Evolutionary conservation across 2,329 filamentous ascomycete genomes (phyloP).

Genomic region (Neonectria neomacrospora): DNA sequence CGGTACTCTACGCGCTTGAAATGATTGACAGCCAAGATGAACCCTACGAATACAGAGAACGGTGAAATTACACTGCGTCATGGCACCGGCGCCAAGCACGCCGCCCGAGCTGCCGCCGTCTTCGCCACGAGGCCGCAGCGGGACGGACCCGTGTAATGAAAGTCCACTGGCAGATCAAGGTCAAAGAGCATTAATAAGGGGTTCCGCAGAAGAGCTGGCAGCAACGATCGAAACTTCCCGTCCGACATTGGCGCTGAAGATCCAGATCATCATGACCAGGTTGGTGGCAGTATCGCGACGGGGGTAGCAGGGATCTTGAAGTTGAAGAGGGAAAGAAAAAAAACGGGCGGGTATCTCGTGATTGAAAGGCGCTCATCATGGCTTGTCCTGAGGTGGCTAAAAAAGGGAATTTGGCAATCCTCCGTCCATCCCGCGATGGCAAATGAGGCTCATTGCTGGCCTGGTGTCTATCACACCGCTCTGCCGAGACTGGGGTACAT

Average conservation of each 20-base stretch:
- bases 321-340: neutral
- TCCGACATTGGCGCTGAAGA: conserved; percentile 16
- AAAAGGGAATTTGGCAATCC: neutral
- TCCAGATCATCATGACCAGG: conserved; percentile 25
- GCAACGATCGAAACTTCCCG: conserved; percentile 1
- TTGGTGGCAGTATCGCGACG: neutral
- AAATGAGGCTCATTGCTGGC: conserved; percentile 18
- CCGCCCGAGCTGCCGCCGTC: conserved; percentile 4
- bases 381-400: neutral
- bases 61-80: conserved; percentile 21
- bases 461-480: conserved; percentile 23
- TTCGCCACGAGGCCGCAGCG: conserved; percentile 18
- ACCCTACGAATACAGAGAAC: neutral
- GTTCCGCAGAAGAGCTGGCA: neutral
- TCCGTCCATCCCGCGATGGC: conserved; percentile 2
- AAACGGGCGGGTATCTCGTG: conserved; percentile 11
- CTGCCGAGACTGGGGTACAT: conserved; percentile 14
- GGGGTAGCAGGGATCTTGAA: conserved; percentile 1
- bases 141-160: conserved; percentile 12
- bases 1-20: neutral
- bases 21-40: neutral
- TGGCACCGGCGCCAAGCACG: conserved; percentile 1
- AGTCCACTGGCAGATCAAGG: neutral
- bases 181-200: conserved; percentile 10
- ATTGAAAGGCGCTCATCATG: conserved; percentile 6